phyloP scores from a whole-genome alignment of 345 rosid genomes.

The Mercurialis annua region DNA sequence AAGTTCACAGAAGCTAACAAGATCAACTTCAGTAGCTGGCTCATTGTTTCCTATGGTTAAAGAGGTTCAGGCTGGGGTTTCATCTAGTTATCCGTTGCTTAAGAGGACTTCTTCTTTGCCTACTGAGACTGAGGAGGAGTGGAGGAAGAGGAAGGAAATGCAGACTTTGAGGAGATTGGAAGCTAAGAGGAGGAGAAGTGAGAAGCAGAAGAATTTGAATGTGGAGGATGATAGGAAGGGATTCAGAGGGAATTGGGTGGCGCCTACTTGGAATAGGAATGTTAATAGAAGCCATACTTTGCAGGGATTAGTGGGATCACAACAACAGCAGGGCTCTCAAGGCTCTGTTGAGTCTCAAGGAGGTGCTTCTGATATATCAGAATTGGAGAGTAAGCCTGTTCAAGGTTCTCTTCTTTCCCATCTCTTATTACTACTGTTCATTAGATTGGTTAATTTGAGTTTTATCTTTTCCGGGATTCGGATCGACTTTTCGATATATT shows the following conservation, averaged over 20 bases:
- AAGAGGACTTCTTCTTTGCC: conserved; percentile 80
- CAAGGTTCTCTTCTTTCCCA: conserved; percentile 39
- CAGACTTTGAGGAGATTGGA: conserved; percentile 79
- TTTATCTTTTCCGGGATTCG: not conserved
- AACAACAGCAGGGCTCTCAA: conserved; percentile 41
- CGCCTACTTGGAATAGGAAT: conserved; percentile 19
- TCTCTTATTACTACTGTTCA: not conserved
- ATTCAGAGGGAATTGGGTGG: conserved; percentile 19
- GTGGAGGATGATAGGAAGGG: conserved; percentile 39
- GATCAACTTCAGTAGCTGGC: conserved; percentile 78
- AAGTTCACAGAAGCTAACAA: conserved; percentile 43
- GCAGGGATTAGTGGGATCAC: conserved; percentile 31
- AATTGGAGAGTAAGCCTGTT: conserved; percentile 51
- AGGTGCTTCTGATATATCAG: conserved; percentile 58
- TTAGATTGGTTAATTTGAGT: no score
- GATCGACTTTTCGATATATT: not conserved
- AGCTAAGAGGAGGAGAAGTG: conserved; percentile 76
- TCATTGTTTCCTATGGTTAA: conserved; percentile 36
- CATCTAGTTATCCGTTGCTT: conserved; percentile 47
- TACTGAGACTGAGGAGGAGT: conserved; percentile 81
- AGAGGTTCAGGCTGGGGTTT: conserved; percentile 32
- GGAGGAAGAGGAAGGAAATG: conserved; percentile 88
- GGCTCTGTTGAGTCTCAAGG: conserved; percentile 59
- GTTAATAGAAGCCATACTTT: conserved; percentile 28
- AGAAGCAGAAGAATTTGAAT: conserved; percentile 65